A percentile compares a stretch with the other conserved stretches of the same genome.
Conservation (phyloP, 2,329 filamentous ascomycete genomes). For the Didymella keratinophila region DNA sequence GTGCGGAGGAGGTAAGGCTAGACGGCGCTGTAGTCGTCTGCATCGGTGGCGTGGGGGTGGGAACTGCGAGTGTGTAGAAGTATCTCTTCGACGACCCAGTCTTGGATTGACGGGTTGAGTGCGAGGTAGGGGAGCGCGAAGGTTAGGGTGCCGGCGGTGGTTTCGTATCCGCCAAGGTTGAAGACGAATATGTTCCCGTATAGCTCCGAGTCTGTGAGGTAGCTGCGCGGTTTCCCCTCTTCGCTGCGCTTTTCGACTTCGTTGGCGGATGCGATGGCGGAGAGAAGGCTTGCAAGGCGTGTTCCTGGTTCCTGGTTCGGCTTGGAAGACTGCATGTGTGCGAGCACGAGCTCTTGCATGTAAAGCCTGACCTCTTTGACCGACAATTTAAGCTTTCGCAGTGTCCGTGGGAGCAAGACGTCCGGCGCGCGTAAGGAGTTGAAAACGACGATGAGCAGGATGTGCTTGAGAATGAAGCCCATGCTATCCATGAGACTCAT, state of each 20-base stretch:
- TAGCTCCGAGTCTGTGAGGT: conserved; percentile 51
- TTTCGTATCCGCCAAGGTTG: conserved; percentile 62
- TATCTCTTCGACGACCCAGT: conserved; percentile 57
- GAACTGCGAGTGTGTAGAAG: neutral
- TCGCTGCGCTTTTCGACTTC: conserved; percentile 27
- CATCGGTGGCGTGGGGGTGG: conserved; percentile 5
- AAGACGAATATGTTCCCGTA: conserved; percentile 60
- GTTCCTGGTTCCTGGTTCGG: neutral
- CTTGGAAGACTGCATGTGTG: conserved; percentile 23
- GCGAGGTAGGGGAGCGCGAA: conserved; percentile 57
- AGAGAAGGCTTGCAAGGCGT: conserved; percentile 32
- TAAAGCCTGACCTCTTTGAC: conserved; percentile 26
- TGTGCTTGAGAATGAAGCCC: conserved; percentile 27
- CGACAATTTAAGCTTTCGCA: conserved; percentile 22
- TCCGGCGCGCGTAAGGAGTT: conserved; percentile 26
- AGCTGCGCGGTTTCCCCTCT: neutral
- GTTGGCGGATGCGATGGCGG: conserved; percentile 30
- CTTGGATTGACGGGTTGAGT: conserved; percentile 55
- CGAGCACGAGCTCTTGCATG: conserved; percentile 29
- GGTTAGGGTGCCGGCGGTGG: conserved; percentile 56
- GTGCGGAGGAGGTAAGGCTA: conserved; percentile 49
- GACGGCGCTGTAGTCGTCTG: conserved; percentile 43
- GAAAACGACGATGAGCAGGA: conserved; percentile 25
- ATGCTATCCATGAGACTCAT: conserved; percentile 28
- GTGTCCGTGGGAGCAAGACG: conserved; percentile 20